Percentiles rank a stretch among this genome's conserved stretches.
These are phyloP conservation scores for Arabis hirsuta DNA, from an alignment of 345 rosid genomes.

Conservation along the genomic window DNA sequence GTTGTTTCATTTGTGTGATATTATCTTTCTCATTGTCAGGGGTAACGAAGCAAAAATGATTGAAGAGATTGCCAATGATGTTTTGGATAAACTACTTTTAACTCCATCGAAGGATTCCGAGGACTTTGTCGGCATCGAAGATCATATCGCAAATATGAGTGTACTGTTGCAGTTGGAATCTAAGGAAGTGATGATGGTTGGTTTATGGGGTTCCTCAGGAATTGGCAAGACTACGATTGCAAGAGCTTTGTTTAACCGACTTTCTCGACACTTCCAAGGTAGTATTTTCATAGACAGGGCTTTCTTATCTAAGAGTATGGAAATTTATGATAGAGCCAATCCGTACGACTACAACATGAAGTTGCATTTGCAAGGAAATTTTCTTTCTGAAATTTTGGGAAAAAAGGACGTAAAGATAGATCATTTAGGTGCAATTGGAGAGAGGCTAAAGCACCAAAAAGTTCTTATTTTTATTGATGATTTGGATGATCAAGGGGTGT, in stretches of 20 bases:
- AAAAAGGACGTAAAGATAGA: too few species aligned
- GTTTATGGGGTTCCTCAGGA: slow-evolving; percentile 14
- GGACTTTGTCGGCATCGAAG: not conserved
- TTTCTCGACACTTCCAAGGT: not conserved
- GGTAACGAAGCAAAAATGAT: not conserved
- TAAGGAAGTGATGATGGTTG: slow-evolving; percentile 14
- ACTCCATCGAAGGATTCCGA: not conserved
- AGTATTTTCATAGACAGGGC: not conserved
- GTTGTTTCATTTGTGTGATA: not conserved
- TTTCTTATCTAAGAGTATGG: not conserved
- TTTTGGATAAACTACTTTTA: not conserved
- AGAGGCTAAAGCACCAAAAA: slow-evolving; percentile 4
- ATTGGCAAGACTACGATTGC: slow-evolving; percentile 20
- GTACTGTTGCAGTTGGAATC: not conserved
- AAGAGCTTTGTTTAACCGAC: not conserved
- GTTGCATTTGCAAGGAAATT: not conserved
- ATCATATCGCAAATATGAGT: not conserved
- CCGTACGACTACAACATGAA: not conserved
- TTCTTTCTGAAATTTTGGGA: not conserved
- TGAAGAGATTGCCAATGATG: not conserved
- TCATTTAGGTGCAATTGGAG: not conserved
- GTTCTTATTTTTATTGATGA: slow-evolving; percentile 57
- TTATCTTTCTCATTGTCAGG: not conserved
- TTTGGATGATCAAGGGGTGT: slow-evolving; percentile 46
- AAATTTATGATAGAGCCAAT: too few species aligned